Evolutionary conservation across 73 alveolate species (phyloP).

Genomic region (Uronychia setigera): DNA sequence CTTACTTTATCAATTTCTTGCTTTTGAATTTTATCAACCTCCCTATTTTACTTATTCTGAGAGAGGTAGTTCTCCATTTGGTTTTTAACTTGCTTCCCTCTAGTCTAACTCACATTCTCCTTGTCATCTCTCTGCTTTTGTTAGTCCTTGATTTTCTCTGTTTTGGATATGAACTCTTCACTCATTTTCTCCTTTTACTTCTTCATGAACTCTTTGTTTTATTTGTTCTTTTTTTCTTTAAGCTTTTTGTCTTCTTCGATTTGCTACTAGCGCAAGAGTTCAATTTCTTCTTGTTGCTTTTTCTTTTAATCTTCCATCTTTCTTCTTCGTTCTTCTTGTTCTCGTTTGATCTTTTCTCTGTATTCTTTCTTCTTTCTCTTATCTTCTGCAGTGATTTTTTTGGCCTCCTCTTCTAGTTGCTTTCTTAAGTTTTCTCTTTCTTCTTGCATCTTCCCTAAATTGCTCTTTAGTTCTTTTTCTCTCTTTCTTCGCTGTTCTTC

Average conservation of each 20-base stretch:
- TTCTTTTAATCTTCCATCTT: constrained; percentile 22
- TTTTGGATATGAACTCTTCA: neutral
- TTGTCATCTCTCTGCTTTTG: constrained; percentile 35
- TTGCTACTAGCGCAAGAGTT: constrained; percentile 16
- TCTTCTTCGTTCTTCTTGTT: constrained; percentile 15
- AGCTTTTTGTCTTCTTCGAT: constrained; percentile 12
- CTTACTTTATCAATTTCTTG: constrained; percentile 4
- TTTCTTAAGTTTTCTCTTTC: constrained; percentile 14
- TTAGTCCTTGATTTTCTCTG: constrained; percentile 5
- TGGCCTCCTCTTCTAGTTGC: constrained; percentile 16
- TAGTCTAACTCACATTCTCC: constrained; percentile 14
- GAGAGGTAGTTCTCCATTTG: constrained; percentile 37
- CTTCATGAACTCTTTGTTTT: constrained; percentile 30
- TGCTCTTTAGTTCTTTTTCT: neutral
- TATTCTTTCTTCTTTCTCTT: constrained; percentile 13
- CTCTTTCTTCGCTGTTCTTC: neutral
- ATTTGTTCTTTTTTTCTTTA: constrained; percentile 21
- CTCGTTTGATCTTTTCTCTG: constrained; percentile 18
- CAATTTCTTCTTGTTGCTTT: constrained; percentile 7
- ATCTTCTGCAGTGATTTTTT: constrained; percentile 1
- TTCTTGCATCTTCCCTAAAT: neutral
- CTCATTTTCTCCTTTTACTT: constrained; percentile 36
- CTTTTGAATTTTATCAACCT: constrained; percentile 26
- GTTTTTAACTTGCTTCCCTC: constrained; percentile 19
- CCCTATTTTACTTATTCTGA: constrained; percentile 11